Conservation (phyloP, 495 filamentous ascomycete genomes). For the Aspergillus steynii region DNA sequence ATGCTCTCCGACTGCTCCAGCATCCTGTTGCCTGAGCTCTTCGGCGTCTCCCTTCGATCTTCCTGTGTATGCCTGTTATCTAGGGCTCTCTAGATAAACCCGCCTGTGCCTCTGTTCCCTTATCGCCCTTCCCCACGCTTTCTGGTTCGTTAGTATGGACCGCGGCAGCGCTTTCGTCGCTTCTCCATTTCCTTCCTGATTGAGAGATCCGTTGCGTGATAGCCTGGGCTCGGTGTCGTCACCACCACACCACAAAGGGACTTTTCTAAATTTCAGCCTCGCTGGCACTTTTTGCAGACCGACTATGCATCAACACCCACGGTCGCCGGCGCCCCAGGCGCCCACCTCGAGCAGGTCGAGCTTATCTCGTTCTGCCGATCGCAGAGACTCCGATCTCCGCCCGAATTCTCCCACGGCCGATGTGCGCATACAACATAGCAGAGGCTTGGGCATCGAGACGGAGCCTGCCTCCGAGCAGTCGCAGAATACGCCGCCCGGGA, state of each 20-base stretch:
- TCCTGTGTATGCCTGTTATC: slow-evolving; percentile 22
- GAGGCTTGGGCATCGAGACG: slow-evolving; percentile 43
- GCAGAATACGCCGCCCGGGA: slow-evolving; percentile 35
- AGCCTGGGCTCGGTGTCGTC: slow-evolving; percentile 17
- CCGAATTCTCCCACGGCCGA: slow-evolving; percentile 36
- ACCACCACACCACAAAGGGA: slow-evolving; percentile 5
- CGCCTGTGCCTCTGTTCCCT: slow-evolving; percentile 12
- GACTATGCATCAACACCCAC: slow-evolving; percentile 81
- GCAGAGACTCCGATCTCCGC: slow-evolving; percentile 57
- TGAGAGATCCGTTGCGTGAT: slow-evolving; percentile 27
- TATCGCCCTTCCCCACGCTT: slow-evolving; percentile 4
- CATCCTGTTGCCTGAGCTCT: slow-evolving; percentile 25
- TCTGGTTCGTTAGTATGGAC: slow-evolving; percentile 43
- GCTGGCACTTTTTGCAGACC: slow-evolving; percentile 4
- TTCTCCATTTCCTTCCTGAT: slow-evolving; percentile 38
- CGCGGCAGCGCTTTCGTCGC: slow-evolving; percentile 29
- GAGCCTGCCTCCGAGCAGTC: slow-evolving; percentile 44
- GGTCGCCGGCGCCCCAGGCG: slow-evolving; percentile 65
- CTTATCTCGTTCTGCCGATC: slow-evolving; percentile 68
- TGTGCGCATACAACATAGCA: slow-evolving; percentile 37
- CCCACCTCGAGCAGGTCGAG: slow-evolving; percentile 68
- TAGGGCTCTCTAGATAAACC: slow-evolving; percentile 10
- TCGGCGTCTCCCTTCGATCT: slow-evolving; percentile 13
- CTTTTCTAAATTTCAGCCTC: slow-evolving; percentile 19
- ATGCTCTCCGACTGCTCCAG: slow-evolving; percentile 32